A percentile compares a stretch with the other conserved stretches of the same genome.
These are phyloP conservation scores for Deuterostichococcus epilithicus DNA, from an alignment of 139 green algal genomes.

Conservation along the genomic window DNA sequence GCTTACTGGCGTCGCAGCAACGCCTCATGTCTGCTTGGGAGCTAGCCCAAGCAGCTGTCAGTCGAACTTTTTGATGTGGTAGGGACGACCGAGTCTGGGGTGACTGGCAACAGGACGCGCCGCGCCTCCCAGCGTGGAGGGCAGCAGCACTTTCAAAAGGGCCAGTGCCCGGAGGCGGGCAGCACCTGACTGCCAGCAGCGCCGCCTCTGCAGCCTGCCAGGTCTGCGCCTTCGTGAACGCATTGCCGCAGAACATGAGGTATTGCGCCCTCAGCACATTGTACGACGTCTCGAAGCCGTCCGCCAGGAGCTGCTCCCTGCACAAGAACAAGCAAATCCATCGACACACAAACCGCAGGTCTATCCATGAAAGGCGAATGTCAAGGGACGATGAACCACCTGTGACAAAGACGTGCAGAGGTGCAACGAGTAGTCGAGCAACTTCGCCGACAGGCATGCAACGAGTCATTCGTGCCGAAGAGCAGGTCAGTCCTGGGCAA, in stretches of 20 bases:
- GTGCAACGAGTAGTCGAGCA: too few species aligned
- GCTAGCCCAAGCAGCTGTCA: too few species aligned
- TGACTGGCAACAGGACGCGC: background rate
- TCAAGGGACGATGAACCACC: too few species aligned
- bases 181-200: conserved; percentile 6
- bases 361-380: too few species aligned
- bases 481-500: background rate
- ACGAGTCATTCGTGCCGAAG: background rate
- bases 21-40: too few species aligned
- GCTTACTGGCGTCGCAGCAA: too few species aligned
- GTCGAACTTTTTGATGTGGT: too few species aligned
- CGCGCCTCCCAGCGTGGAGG: conserved; percentile 2
- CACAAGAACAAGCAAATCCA: background rate
- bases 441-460: too few species aligned
- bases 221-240: background rate
- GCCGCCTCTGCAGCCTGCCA: conserved; percentile 13
- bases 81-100: background rate
- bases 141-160: background rate
- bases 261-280: conserved; percentile 5
- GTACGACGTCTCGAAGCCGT: conserved; percentile 9
- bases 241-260: background rate
- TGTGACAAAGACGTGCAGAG: too few species aligned
- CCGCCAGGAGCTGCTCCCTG: conserved; percentile 13
- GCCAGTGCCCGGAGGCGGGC: background rate
- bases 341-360: background rate